Evolutionary conservation across 1,139 yeast species (phyloP), one percentile per base, ranked within the genome.

Genomic region (Citeromyces hawaiiensis): DNA sequence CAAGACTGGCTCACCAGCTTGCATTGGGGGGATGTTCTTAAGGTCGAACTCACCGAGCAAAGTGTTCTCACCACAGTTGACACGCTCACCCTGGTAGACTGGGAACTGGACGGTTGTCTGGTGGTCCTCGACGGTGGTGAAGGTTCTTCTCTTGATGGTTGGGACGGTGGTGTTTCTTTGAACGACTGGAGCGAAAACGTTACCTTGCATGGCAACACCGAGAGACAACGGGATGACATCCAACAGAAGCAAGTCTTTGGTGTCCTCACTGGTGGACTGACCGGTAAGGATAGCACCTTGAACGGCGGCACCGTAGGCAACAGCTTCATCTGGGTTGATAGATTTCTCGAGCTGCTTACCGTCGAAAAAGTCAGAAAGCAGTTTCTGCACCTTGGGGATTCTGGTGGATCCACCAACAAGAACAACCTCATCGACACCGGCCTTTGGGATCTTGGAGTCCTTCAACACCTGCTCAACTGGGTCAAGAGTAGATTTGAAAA

Each of bases 381-480:
- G 78, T 72, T 88, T 86, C 76, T 91, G 97, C 63, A 88, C 83
- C 78, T 87, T 87, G 75, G 97, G 97, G 73, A 88, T 88, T 83
- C 97, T 88, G 68, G 98, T 88, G 53, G 98, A 88, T 77, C 98
- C 98, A 80, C 98, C 98, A 57, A 88, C 98, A 56, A 88, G 76
- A 63, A 88, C 98, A 64, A 88, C 88, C 72, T 88, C 97, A 65
- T 91, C 81, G 57, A 91, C 91, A 56, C 74, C 73, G 47, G 88
- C 66, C 80, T 88, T 88, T 68, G 82, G 72, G 59, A 85, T 72
- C 77, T 86, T 85, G 57, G 97, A 82, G 66, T 88, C 97, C 72
- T 83, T 83, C 68, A 88, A 79, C 58, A 91, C 97, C 76, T 86
- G 87, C 75, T 88, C 97, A 63, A 88, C 97, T 59, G 97, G 97